These are phyloP conservation scores for Orychophragmus violaceus DNA, from an alignment of 345 rosid genomes.

Conservation along the genomic window DNA sequence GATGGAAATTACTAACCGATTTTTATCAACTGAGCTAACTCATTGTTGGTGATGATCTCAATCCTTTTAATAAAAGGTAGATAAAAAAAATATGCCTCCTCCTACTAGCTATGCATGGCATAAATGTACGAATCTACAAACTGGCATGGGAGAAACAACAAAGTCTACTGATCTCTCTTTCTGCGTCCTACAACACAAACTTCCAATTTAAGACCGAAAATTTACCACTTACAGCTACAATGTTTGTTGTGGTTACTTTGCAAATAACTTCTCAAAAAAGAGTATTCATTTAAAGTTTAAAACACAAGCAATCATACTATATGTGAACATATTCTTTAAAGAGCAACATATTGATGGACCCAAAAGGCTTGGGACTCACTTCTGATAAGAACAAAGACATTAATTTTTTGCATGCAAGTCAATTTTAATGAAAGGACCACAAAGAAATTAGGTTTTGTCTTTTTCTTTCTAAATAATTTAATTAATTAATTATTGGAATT, in stretches of 20 bases:
- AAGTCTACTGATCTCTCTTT: too few species aligned
- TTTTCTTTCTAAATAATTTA: not conserved
- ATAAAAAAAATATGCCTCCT: too few species aligned
- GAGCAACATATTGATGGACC: slow-evolving; percentile 8
- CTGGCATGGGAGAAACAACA: too few species aligned
- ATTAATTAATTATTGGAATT: not conserved
- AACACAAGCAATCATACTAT: not conserved
- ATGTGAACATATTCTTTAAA: not conserved
- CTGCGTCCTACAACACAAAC: too few species aligned
- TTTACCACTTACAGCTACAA: not conserved
- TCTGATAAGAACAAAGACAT: slow-evolving; percentile 21
- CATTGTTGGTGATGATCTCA: too few species aligned
- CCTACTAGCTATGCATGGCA: too few species aligned
- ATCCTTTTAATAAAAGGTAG: too few species aligned
- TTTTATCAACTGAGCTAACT: too few species aligned
- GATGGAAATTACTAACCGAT: too few species aligned
- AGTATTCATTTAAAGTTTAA: not conserved
- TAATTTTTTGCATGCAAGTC: slow-evolving; percentile 25
- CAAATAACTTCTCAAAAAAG: not conserved
- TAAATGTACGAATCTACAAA: too few species aligned
- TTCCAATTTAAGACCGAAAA: not conserved
- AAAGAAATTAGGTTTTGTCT: slow-evolving; percentile 26
- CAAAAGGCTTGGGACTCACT: slow-evolving; percentile 16
- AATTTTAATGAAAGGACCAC: slow-evolving; percentile 25
- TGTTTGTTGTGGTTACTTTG: not conserved